Percentiles rank a stretch among this genome's conserved stretches.
phyloP scores from a whole-genome alignment of 768 basidiomycete species.

The Phaeotremella skinneri region DNA sequence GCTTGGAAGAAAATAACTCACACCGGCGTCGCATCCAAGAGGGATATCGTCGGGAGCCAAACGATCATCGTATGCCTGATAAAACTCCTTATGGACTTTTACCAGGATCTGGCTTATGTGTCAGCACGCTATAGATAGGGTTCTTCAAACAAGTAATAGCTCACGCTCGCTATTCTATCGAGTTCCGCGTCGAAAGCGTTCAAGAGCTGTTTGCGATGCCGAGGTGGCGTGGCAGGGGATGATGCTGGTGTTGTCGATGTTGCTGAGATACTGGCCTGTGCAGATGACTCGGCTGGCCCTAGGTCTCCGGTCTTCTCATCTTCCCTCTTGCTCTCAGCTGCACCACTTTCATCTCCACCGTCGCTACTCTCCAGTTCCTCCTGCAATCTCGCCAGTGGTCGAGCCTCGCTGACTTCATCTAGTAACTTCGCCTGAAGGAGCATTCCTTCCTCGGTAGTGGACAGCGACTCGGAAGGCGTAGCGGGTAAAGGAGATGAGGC shows the following conservation, averaged over 20 bases:
- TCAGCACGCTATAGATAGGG: slow-evolving; percentile 3
- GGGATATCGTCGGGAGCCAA: slow-evolving; percentile 13
- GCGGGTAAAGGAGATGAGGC: slow-evolving; percentile 24
- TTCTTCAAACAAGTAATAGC: slow-evolving; percentile 25
- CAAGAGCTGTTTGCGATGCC: slow-evolving; percentile 60
- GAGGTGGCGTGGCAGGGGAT: slow-evolving; percentile 10
- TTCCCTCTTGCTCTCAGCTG: not conserved
- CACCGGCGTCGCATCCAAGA: slow-evolving; percentile 71
- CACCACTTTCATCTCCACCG: slow-evolving; percentile 47
- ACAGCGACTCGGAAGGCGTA: slow-evolving; percentile 53
- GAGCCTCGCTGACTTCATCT: slow-evolving; percentile 78
- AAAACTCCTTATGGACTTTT: slow-evolving; percentile 76
- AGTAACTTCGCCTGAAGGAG: slow-evolving; percentile 70
- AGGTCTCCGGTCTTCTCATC: slow-evolving; percentile 26
- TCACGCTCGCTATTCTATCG: slow-evolving; percentile 68
- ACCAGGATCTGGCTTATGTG: slow-evolving; percentile 64
- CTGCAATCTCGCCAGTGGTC: slow-evolving; percentile 84
- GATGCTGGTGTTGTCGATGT: not conserved
- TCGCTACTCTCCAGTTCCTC: slow-evolving; percentile 54
- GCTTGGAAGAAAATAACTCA: slow-evolving; percentile 45
- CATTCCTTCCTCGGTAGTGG: slow-evolving; percentile 58
- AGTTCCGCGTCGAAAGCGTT: slow-evolving; percentile 87
- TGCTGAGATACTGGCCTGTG: not conserved
- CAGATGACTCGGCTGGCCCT: slow-evolving; percentile 25
- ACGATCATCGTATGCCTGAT: slow-evolving; percentile 60